phyloP scores from a whole-genome alignment of 139 green algal species.

The Chlamydomonas applanata region DNA sequence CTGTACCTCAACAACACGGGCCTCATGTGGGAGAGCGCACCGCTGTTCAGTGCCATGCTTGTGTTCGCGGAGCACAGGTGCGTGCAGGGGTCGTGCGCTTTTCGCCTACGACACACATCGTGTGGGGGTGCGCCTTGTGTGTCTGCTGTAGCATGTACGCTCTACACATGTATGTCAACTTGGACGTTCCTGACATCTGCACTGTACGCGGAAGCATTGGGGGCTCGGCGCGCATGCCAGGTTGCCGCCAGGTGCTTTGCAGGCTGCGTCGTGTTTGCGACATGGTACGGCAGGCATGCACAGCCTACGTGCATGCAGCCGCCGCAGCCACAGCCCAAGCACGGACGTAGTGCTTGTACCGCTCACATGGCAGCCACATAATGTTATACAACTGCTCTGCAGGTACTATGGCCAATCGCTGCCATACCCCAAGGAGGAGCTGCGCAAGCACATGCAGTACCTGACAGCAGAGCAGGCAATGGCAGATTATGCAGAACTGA shows the following conservation, averaged over 20 bases:
- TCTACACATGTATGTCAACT: too few relatives aligned
- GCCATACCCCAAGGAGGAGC: constrained; percentile 45
- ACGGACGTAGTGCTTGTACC: background rate
- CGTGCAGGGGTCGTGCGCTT: background rate
- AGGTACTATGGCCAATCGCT: constrained; percentile 83
- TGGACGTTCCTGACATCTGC: too few relatives aligned
- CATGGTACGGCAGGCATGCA: background rate
- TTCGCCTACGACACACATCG: too few relatives aligned
- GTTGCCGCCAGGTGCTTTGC: too few relatives aligned
- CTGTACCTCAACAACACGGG: constrained; percentile 48
- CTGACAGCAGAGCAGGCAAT: constrained; percentile 82
- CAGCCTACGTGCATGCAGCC: background rate
- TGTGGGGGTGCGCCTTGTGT: too few relatives aligned
- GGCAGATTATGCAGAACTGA: constrained; percentile 74
- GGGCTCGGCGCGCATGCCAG: too few relatives aligned
- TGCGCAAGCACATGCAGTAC: constrained; percentile 51
- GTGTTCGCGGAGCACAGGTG: constrained; percentile 78
- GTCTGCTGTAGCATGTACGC: too few relatives aligned
- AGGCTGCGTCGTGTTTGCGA: background rate
- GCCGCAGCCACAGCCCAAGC: background rate
- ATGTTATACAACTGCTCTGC: background rate
- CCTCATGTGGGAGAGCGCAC: constrained; percentile 81
- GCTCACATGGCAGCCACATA: background rate
- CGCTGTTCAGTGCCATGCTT: constrained; percentile 55
- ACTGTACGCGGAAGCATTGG: too few relatives aligned